Conservation (phyloP, 441 rosid species). For the Populus hybrid region DNA sequence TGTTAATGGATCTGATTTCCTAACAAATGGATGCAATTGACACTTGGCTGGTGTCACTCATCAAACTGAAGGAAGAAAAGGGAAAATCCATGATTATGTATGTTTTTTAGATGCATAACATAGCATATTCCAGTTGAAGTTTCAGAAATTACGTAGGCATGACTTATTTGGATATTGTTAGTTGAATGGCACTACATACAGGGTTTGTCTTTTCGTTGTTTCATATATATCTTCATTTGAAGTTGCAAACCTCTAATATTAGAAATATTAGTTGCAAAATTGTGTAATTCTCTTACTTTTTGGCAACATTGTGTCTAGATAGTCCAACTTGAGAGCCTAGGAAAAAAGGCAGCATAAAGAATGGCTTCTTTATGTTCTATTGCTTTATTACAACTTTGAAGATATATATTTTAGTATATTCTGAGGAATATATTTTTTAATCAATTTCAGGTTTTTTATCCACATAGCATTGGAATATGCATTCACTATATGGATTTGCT, state of each 20-base stretch:
- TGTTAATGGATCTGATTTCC: neutral
- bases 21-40: neutral
- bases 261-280: too few species aligned
- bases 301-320: too few species aligned
- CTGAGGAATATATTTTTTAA: constrained; percentile 1
- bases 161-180: neutral
- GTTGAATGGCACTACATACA: neutral
- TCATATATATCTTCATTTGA: neutral
- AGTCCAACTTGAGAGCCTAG: neutral
- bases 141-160: neutral
- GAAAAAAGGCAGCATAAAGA: neutral
- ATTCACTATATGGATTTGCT: constrained; percentile 84
- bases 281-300: too few species aligned
- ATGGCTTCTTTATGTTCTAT: neutral
- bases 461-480: constrained; percentile 84
- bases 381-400: neutral
- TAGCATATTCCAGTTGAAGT: neutral
- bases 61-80: neutral
- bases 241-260: too few species aligned
- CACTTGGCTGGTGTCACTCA: neutral
- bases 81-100: neutral
- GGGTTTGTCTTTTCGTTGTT: neutral
- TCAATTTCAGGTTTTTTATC: constrained; percentile 75
- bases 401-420: constrained; percentile 3
- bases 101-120: neutral